These are phyloP conservation scores for Verbascum thapsus DNA, from an alignment of 257 asterid species.

Conservation along the genomic window DNA sequence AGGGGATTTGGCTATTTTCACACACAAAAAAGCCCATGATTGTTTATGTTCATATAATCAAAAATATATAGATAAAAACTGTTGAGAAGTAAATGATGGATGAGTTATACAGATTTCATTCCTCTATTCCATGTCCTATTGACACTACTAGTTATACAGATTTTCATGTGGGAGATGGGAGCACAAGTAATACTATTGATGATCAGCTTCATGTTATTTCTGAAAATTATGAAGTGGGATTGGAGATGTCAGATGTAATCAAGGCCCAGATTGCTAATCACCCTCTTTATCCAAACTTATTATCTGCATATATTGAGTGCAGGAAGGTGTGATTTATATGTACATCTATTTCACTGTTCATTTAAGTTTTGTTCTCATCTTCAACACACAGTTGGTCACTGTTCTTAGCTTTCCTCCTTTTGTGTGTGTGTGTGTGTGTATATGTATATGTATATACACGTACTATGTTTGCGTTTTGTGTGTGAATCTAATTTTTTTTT, in stretches of 20 bases:
- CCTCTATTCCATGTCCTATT: conserved; percentile 39
- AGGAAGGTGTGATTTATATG: conserved; percentile 48
- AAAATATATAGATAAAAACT: no score
- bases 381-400: no score
- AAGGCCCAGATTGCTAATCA: conserved; percentile 83
- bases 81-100: conserved; percentile 37
- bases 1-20: no score
- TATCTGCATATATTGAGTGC: conserved; percentile 73
- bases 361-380: no score
- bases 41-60: background rate
- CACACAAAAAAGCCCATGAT: background rate
- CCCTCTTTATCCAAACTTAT: conserved; percentile 77
- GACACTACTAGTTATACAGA: background rate
- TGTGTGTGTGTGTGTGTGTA: background rate
- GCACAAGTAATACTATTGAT: background rate
- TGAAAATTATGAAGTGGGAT: conserved; percentile 22
- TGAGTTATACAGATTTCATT: conserved; percentile 53
- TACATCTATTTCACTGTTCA: background rate
- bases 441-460: background rate
- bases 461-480: conserved; percentile 5
- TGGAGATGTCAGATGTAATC: conserved; percentile 51
- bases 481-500: background rate
- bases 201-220: background rate
- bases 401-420: background rate
- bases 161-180: conserved; percentile 30